Evolutionary conservation across 805 yeast genomes (phyloP), one percentile per base, ranked within the genome.

Genomic region (Ogataea thermomethanolica): DNA sequence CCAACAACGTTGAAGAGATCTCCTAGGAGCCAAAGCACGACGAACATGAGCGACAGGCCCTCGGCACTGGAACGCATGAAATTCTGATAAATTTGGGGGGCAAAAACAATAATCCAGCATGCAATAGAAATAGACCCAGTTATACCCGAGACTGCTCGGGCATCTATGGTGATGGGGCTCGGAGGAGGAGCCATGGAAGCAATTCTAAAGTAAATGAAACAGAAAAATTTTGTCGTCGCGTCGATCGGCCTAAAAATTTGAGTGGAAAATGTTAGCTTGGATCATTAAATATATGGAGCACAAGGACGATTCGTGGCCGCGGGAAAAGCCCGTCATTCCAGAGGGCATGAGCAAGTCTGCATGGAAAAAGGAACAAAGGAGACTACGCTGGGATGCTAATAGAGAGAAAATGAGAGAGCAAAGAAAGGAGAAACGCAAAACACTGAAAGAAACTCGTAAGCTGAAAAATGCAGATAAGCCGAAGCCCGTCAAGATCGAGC

Each of bases 81-180:
- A 60, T 90, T 91, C 58, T 93, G 97, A 62, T 88, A 90, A 32
- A 93, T 84, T 59, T 91, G 98, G 8, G 98, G 98, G 27, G 95
- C 95, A 70, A 93, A 91, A 12, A 91, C 99, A 35, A 93, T 90
- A 44, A 93, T 83, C 99, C 99, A 91, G 61, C 97, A 93, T 11
- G 97, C 95, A 33, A 91, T 77, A 13, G 98, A 91, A 25, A 93
- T 88, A 9, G 95, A 87, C 21, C 85, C 86, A 13, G 84, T 79
- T 41, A 85, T 82, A 6, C 91, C 93, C 55, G 88, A 79, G 13
- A 84, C 78, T 12, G 85, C 85, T 48, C 78, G 77, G 12, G 86
- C 79, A 49, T 78, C 82, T 39, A 81, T 67, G 22, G 74, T 72
- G 17, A 81, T 71, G 3, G 89, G 85, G 20, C 80, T 79, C 25